Evolutionary conservation across 2,329 filamentous ascomycete genomes (phyloP).

Genomic region (Penicillium sp.): DNA sequence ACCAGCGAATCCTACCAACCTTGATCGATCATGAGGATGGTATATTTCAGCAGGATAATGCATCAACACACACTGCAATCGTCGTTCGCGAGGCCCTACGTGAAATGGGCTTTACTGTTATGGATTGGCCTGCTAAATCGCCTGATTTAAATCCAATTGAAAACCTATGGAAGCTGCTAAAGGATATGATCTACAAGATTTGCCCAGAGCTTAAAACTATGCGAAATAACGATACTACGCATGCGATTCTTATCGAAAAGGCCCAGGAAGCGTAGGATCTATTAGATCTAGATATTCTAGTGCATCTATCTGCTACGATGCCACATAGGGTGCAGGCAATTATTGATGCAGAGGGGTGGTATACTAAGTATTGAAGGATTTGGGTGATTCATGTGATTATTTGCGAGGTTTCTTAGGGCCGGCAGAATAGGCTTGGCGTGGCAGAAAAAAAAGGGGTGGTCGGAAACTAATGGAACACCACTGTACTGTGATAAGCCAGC

Average conservation of each 20-base stretch:
- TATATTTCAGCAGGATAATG: conserved; percentile 30
- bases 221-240: conserved; percentile 13
- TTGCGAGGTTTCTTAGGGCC: no score
- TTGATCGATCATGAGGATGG: conserved; percentile 12
- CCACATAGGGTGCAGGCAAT: conserved; percentile 25
- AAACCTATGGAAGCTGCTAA: conserved; percentile 27
- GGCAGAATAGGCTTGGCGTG: no score
- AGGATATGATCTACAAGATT: conserved; percentile 25
- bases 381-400: no score
- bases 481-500: no score
- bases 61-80: conserved; percentile 14
- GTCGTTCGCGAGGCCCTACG: conserved; percentile 14
- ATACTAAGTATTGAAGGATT: conserved; percentile 20
- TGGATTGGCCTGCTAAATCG: neutral
- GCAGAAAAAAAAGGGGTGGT: no score
- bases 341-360: conserved; percentile 21
- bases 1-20: conserved; percentile 17
- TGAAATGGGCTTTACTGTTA: neutral
- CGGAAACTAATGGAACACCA: no score
- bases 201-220: conserved; percentile 17
- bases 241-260: neutral
- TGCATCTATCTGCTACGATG: conserved; percentile 14
- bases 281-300: neutral
- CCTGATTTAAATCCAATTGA: conserved; percentile 3
- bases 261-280: neutral